phyloP scores from a whole-genome alignment of 2,329 filamentous ascomycete genomes.

The Phialophora verrucosa region DNA sequence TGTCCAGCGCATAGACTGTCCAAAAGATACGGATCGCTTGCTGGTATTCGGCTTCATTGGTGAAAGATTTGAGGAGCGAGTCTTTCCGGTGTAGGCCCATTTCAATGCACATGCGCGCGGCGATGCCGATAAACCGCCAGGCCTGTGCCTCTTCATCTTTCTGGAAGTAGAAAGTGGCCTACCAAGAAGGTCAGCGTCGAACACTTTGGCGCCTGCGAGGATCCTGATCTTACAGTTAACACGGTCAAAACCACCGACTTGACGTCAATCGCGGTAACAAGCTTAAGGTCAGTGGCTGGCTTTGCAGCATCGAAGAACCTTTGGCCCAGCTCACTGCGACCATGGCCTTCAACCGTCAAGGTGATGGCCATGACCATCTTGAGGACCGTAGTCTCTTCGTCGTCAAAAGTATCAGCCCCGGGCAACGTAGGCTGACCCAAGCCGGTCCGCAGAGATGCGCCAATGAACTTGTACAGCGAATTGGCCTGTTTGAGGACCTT shows the following conservation, averaged over 20 bases:
- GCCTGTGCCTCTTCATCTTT: conserved; percentile 83
- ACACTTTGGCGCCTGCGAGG: background rate
- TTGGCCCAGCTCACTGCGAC: conserved; percentile 75
- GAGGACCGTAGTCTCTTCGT: conserved; percentile 71
- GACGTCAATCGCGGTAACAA: conserved; percentile 63
- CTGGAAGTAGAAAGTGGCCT: conserved; percentile 81
- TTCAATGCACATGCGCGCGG: conserved; percentile 77
- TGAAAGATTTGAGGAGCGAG: conserved; percentile 70
- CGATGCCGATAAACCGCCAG: conserved; percentile 85
- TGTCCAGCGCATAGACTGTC: conserved; percentile 83
- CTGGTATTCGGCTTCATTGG: conserved; percentile 70
- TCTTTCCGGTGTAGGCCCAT: conserved; percentile 82
- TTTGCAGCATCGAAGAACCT: conserved; percentile 79
- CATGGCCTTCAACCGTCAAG: conserved; percentile 76
- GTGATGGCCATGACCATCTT: conserved; percentile 84
- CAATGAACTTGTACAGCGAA: conserved; percentile 73
- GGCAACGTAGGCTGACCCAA: conserved; percentile 61
- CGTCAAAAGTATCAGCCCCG: conserved; percentile 64
- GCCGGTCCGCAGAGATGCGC: conserved; percentile 65
- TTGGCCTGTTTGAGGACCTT: conserved; percentile 72
- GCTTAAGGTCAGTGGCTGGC: conserved; percentile 67
- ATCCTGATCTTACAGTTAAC: conserved; percentile 55
- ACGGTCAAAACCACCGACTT: conserved; percentile 65
- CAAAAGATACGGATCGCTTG: conserved; percentile 78
- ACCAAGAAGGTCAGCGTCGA: background rate